Base-by-base conservation (phyloP, 2,329 filamentous ascomycete species). In the Akanthomyces uredinophilus region DNA sequence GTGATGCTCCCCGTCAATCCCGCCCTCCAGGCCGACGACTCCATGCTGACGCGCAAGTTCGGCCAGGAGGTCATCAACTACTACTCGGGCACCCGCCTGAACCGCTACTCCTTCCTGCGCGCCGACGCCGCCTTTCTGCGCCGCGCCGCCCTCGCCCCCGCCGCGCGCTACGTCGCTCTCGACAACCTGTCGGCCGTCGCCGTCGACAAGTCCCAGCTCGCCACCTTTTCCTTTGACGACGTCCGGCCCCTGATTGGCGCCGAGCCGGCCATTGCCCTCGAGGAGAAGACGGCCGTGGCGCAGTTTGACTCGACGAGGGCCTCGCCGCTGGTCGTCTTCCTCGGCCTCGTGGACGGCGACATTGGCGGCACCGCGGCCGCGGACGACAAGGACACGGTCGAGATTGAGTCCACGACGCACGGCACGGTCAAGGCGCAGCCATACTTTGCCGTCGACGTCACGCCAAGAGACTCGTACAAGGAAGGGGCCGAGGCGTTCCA, bases 361-460 rank as follows among this genome's bases (percentile, higher is more conserved):
- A 70, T 73, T 20, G 69, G 71, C 35, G 82, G 78, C 0, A 83
- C 89, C 57, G 70, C 80, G 63, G 64, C 64, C 6, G 24, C n/a
- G n/a, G 64, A 66, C 6, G 53, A 59, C 18, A 64, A 70, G 41
- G 43, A 68, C n/a, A 71, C 73, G 27, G 65, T 65, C 7, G 68
- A 70, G 35, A 66, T 73, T 46, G 50, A 69, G 22, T 71, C 74
- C 20, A 65, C 66, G 5, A 67, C 69, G 1, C 89, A 88, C 70
- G 87, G 86, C 64, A 85, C 86, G 53, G 96, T 96, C 72, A 83
- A 80, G 39, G 95, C 94, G 3, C 82, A 83, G 54, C 93, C 95
- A 1, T 96, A 87, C 76, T 99, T 98, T 72, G 94, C 93, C 1
- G 74, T 99, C 14, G 95, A 98, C 72, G 83, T 96, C 22, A 96